These are phyloP conservation scores for Phialophora tarda DNA, from an alignment of 2,329 filamentous ascomycete genomes.

Conservation along the genomic window DNA sequence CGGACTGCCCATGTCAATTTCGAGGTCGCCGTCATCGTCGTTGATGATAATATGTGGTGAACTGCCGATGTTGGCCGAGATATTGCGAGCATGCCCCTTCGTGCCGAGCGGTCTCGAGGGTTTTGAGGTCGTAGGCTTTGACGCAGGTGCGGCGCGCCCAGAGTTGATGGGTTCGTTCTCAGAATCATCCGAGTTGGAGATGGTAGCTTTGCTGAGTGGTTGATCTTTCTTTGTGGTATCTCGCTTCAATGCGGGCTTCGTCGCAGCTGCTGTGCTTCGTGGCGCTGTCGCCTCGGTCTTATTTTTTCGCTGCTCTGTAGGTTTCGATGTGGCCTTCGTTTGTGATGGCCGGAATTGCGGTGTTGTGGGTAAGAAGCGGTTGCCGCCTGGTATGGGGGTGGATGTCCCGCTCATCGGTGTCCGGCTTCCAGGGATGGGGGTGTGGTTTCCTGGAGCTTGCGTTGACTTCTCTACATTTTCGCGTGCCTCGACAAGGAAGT, in stretches of 20 bases:
- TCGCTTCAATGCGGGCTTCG: slow-evolving; percentile 21
- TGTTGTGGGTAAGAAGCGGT: slow-evolving; percentile 42
- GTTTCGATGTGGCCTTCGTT: slow-evolving; percentile 40
- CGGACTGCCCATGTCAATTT: slow-evolving; percentile 57
- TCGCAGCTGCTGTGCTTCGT: neutral
- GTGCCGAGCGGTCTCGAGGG: slow-evolving; percentile 4
- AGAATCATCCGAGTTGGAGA: slow-evolving; percentile 35
- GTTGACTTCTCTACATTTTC: slow-evolving; percentile 44
- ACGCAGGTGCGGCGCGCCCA: neutral
- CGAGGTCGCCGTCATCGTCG: slow-evolving; percentile 50
- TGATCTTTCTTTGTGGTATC: slow-evolving; percentile 23
- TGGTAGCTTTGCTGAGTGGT: slow-evolving; percentile 31
- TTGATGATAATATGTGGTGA: slow-evolving; percentile 51
- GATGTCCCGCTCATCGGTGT: slow-evolving; percentile 46
- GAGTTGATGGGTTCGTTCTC: slow-evolving; percentile 21
- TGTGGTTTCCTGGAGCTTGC: slow-evolving; percentile 29
- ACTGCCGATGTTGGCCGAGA: slow-evolving; percentile 32
- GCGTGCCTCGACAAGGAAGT: slow-evolving; percentile 54
- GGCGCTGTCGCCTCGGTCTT: slow-evolving; percentile 15
- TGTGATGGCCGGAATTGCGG: slow-evolving; percentile 44
- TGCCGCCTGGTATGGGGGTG: slow-evolving; percentile 44
- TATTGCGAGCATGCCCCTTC: slow-evolving; percentile 27
- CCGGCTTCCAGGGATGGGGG: slow-evolving; percentile 35
- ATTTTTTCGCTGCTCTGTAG: slow-evolving; percentile 28
- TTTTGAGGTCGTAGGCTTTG: slow-evolving; percentile 11